Base-by-base conservation (phyloP, 352 stramenopile genomes). In the Blastocystis sp. region DNA sequence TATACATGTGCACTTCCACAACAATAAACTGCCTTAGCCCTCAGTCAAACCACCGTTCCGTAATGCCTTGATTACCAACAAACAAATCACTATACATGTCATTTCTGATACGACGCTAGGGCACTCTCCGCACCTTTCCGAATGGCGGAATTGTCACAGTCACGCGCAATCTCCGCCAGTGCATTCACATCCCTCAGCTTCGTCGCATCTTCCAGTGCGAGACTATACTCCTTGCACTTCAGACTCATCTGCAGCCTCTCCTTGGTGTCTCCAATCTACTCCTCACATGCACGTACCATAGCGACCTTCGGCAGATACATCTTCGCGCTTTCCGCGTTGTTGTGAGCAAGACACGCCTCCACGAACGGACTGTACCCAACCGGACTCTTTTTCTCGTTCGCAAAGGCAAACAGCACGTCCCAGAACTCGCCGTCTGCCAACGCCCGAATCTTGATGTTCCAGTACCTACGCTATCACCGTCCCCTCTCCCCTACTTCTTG, bases 341-440 rank as follows among this genome's bases (percentile, higher is more conserved):
- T 34, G 43, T 70, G 66, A 52, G 68, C 69, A 28, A 84, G 54
- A 52, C 74, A 84, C 7, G 28, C 61, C 0, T 84, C 74, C 38
- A 84, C 74, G n/a, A 84, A 84, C 28, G 74, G 74, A 9, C 14
- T 2, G 69, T 84, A 84, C 0, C 74, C 74, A 28, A 84, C 43
- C 2, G 74, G 74, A 84, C 74, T 84, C 42, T 84, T 84, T 24
- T 84, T 84, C 59, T 84, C 74, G 21, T 70, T 70, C 45, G 52
- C 74, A 43, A 84, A 84, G 2, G 74, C 74, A 52, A 57, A 57
- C 52, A 84, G 28, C 6, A 84, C 74, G 14, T 84, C 48, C 74
- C 74, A 84, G 24, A 84, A 84, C 21, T 59, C 57, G 6, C 45
- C 74, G 21, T 84, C 74, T 38, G 74, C 74, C 52, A 84, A 54